Conservation (phyloP, 371 early-diverging fungal genomes). For the Sporodiniella umbellata region DNA sequence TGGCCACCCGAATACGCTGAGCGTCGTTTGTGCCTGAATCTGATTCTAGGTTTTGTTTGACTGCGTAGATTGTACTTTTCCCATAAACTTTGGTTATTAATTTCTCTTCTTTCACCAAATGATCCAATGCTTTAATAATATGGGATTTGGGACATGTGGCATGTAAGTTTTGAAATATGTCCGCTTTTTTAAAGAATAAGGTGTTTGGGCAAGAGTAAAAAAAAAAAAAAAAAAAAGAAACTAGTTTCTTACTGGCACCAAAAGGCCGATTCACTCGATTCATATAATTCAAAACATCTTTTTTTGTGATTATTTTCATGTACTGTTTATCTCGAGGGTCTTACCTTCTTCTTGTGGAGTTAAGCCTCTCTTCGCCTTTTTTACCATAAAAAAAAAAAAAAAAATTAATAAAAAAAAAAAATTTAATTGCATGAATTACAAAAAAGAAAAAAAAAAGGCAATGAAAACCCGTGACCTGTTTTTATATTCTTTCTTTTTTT, state of each 20-base stretch:
- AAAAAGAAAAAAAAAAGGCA: too few species aligned
- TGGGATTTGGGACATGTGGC: conserved; percentile 13
- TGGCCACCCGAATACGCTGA: too few species aligned
- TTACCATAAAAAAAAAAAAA: conserved; percentile 4
- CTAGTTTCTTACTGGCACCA: conserved; percentile 16
- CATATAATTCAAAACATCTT: conserved; percentile 16
- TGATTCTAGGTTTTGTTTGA: too few species aligned
- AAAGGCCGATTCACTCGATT: conserved; percentile 21
- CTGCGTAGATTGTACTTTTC: conserved; percentile 13
- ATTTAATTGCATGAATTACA: conserved; percentile 1
- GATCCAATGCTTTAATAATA: conserved; percentile 12
- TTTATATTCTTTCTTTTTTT: not conserved
- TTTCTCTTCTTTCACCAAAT: conserved; percentile 7
- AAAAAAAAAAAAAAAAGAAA: too few species aligned
- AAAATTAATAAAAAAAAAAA: not conserved
- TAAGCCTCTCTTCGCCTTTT: not conserved
- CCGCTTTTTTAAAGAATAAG: conserved; percentile 8
- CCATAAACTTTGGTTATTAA: conserved; percentile 18
- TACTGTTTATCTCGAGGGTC: not conserved
- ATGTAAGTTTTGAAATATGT: conserved; percentile 25
- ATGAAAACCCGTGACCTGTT: not conserved
- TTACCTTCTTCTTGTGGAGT: conserved; percentile 13
- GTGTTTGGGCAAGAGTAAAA: not conserved
- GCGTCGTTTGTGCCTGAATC: too few species aligned
- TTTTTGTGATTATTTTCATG: not conserved